These are phyloP conservation scores for Alisma plantagoaquatica DNA, from an alignment of 106 monocot species.

Conservation along the genomic window DNA sequence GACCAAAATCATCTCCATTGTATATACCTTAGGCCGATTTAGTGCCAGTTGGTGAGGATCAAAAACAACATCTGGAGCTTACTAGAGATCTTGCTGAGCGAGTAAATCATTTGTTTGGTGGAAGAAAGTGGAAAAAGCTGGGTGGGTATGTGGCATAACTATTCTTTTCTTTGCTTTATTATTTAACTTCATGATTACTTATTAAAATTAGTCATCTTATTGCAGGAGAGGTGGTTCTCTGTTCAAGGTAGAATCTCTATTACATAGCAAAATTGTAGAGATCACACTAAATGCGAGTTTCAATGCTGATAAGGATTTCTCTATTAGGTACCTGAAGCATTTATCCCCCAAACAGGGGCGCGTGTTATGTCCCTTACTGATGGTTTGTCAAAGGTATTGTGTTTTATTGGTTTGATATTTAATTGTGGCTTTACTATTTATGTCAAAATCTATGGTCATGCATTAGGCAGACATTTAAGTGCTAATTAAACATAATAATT, in stretches of 20 bases:
- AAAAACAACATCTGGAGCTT: slow-evolving; percentile 88
- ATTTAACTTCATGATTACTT: too few relatives aligned
- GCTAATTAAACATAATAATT: too few relatives aligned
- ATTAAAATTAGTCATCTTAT: too few relatives aligned
- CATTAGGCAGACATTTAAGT: too few relatives aligned
- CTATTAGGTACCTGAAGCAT: slow-evolving; percentile 85
- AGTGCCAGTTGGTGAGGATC: slow-evolving; percentile 97
- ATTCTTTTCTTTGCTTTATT: too few relatives aligned
- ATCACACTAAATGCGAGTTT: too few relatives aligned
- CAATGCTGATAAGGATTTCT: slow-evolving; percentile 10
- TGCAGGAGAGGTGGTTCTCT: slow-evolving; percentile 74
- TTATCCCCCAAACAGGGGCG: slow-evolving; percentile 86
- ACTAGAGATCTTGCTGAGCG: slow-evolving; percentile 90
- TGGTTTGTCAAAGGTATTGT: slow-evolving; percentile 95
- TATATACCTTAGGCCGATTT: slow-evolving; percentile 99
- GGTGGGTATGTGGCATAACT: slow-evolving; percentile 96
- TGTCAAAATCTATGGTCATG: too few relatives aligned
- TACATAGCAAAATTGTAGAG: too few relatives aligned
- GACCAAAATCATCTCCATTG: too few relatives aligned
- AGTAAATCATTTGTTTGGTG: slow-evolving; percentile 75
- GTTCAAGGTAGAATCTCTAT: too few relatives aligned
- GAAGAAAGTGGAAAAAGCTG: slow-evolving; percentile 95
- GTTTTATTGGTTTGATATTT: too few relatives aligned
- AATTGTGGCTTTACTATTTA: too few relatives aligned
- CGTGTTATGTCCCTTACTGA: slow-evolving; percentile 96